Percentiles rank a stretch among this genome's conserved stretches.
Evolutionary conservation across 306 rosid species (phyloP).

Genomic region (cucumber (Cucumis sativus)): DNA sequence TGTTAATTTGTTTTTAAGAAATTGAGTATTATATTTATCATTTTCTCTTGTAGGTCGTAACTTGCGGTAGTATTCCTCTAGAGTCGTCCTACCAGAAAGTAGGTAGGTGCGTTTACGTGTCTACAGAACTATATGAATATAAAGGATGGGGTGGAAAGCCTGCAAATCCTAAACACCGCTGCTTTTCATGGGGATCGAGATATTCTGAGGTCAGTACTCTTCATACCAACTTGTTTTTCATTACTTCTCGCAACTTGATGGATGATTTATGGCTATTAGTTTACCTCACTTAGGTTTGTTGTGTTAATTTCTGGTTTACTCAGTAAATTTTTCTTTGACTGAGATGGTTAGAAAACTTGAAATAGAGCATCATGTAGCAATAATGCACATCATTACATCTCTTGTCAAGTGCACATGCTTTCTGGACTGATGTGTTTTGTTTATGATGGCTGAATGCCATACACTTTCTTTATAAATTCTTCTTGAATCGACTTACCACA

Average conservation of each 20-base stretch:
- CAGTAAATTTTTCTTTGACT: not conserved
- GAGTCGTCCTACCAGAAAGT: conserved; percentile 88
- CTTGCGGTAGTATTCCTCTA: conserved; percentile 96
- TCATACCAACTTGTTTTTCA: not conserved
- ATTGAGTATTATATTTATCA: not conserved
- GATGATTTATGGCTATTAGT: not conserved
- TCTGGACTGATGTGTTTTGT: not conserved
- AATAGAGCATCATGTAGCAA: not conserved
- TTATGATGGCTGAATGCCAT: not conserved
- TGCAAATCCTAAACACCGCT: conserved; percentile 59
- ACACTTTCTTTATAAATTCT: not conserved
- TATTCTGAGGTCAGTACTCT: conserved; percentile 63
- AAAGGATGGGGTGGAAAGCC: conserved; percentile 77
- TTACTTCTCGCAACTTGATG: not conserved
- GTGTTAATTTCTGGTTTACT: not conserved
- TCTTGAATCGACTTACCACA: not conserved
- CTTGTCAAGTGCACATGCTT: not conserved
- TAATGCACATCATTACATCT: not conserved
- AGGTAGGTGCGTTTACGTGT: conserved; percentile 76
- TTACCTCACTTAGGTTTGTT: not conserved
- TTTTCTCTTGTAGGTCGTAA: conserved; percentile 66
- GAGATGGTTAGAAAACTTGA: not conserved
- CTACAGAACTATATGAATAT: conserved; percentile 71
- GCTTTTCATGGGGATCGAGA: conserved; percentile 75
- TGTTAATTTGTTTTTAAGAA: not conserved